A percentile compares a stretch with the other conserved stretches of the same genome.
phyloP scores from a whole-genome alignment of 148 eudicot species.

The Rhododendron simsii region DNA sequence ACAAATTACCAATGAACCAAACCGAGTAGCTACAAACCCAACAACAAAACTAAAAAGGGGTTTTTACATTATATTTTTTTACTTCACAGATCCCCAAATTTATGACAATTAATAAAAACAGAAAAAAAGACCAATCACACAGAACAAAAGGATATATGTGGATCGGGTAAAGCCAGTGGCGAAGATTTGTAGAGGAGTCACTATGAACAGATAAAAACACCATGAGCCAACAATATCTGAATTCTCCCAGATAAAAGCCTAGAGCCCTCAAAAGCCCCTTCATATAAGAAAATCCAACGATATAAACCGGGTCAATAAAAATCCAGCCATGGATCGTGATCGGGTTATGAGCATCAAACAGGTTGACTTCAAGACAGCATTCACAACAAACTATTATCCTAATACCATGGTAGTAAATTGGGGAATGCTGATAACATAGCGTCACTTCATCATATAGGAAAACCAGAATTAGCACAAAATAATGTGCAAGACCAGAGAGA shows the following conservation, averaged over 20 bases:
- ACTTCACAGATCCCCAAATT: neutral
- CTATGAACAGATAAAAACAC: neutral
- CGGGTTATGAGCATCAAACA: neutral
- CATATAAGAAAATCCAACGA: neutral
- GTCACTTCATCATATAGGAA: neutral
- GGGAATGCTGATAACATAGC: neutral
- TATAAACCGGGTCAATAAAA: neutral
- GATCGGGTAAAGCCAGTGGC: neutral
- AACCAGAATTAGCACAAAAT: neutral
- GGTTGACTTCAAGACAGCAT: neutral
- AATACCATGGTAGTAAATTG: neutral
- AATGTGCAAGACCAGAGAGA: conserved; percentile 6
- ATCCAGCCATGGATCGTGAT: neutral
- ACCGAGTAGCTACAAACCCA: neutral
- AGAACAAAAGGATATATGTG: neutral
- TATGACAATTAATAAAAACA: neutral
- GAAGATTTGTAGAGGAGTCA: neutral
- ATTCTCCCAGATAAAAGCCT: neutral
- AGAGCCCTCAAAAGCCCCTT: neutral
- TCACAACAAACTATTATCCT: neutral
- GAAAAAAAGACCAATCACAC: neutral
- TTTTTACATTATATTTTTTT: neutral
- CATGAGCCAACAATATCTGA: neutral
- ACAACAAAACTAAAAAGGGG: neutral
- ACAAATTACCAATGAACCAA: neutral